Evolutionary conservation across 495 filamentous ascomycete genomes (phyloP).

Genomic region (Tuber melanosporum): DNA sequence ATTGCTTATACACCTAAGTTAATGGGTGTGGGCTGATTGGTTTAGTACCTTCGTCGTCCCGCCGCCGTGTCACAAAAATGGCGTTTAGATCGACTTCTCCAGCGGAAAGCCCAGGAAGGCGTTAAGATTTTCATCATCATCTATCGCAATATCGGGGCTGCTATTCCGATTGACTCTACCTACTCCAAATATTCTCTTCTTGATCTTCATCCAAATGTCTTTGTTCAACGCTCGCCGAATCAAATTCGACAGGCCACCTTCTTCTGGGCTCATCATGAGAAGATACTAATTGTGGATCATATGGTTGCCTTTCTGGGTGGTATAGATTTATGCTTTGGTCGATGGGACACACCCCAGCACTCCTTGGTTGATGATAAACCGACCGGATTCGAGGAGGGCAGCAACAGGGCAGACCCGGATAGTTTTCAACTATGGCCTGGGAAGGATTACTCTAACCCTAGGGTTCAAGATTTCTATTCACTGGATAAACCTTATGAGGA

Average conservation of each 20-base stretch:
- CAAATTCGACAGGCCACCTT: conserved; percentile 99
- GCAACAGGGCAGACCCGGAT: conserved; percentile 71
- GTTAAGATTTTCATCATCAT: conserved; percentile 98
- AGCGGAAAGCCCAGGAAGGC: conserved; percentile 85
- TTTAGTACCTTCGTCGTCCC: conserved; percentile 78
- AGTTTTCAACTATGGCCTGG: conserved; percentile 95
- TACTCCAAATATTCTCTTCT: conserved; percentile 97
- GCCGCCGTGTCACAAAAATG: conserved; percentile 98
- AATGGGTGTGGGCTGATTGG: conserved; percentile 7
- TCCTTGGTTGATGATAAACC: conserved; percentile 84
- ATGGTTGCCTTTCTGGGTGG: conserved; percentile 93
- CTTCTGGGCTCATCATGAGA: conserved; percentile 99
- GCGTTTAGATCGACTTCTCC: conserved; percentile 89
- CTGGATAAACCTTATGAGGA: conserved; percentile 95
- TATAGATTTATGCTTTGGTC: conserved; percentile 93
- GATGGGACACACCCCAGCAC: conserved; percentile 96
- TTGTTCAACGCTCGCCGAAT: conserved; percentile 91
- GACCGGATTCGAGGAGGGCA: conserved; percentile 79
- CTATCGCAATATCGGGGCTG: conserved; percentile 96
- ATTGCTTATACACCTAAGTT: background rate
- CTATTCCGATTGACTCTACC: conserved; percentile 96
- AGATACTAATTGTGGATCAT: conserved; percentile 91
- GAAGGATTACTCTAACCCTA: conserved; percentile 97
- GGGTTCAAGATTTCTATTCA: conserved; percentile 89
- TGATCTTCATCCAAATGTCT: conserved; percentile 91